A percentile compares a stretch with the other conserved stretches of the same genome.
These are phyloP conservation scores for Bipolaris sorokiniana DNA, from an alignment of 2,329 filamentous ascomycete species.

Conservation along the genomic window DNA sequence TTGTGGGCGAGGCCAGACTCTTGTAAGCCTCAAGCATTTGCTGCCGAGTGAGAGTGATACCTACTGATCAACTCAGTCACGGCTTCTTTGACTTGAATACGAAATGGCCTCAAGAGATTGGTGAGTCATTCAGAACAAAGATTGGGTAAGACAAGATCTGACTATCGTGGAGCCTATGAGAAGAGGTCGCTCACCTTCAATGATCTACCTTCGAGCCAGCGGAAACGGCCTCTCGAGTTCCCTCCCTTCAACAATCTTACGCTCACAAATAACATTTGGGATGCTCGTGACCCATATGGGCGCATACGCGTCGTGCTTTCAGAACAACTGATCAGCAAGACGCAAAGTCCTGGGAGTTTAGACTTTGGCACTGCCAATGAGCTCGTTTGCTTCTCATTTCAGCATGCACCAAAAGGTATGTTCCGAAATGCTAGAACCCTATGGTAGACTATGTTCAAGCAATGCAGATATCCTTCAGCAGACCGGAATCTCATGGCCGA, in stretches of 20 bases:
- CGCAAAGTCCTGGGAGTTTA: conserved; percentile 23
- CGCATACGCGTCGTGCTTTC: conserved; percentile 78
- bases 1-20: conserved; percentile 37
- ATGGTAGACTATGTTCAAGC: conserved; percentile 18
- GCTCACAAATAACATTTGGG: conserved; percentile 73
- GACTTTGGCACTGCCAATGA: conserved; percentile 72
- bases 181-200: conserved; percentile 25
- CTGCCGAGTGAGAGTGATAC: conserved; percentile 17
- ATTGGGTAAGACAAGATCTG: neutral
- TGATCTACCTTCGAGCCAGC: conserved; percentile 62
- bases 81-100: conserved; percentile 34
- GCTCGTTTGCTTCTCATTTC: conserved; percentile 79
- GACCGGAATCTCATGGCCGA: conserved; percentile 81
- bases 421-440: conserved; percentile 3
- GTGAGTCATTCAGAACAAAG: conserved; percentile 16
- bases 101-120: conserved; percentile 43
- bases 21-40: conserved; percentile 31
- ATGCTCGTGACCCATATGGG: conserved; percentile 71
- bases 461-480: conserved; percentile 71
- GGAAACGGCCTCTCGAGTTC: conserved; percentile 64
- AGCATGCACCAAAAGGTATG: conserved; percentile 79
- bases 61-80: conserved; percentile 34
- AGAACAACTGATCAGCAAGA: conserved; percentile 65
- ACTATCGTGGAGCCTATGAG: conserved; percentile 29
- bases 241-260: conserved; percentile 74